Evolutionary conservation across 1,284 basidiomycete species (phyloP).

Genomic region (Ceratobasidium papillatum): DNA sequence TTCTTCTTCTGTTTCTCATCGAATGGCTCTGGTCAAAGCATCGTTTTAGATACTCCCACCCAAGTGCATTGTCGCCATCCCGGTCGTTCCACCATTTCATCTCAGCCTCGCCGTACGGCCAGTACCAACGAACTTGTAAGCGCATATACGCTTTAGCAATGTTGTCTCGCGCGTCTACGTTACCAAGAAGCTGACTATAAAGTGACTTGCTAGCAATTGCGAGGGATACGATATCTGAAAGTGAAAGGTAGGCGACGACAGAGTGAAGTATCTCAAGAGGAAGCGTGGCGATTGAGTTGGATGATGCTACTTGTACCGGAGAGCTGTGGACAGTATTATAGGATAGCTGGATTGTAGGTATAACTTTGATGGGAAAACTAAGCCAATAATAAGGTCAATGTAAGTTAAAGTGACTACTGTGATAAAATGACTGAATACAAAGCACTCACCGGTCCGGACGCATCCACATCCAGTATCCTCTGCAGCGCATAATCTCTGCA

Average conservation of each 20-base stretch:
- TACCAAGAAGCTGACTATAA: not conserved
- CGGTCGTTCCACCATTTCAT: constrained; percentile 16
- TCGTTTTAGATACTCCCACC: constrained; percentile 28
- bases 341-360: not conserved
- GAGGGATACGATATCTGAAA: constrained; percentile 4
- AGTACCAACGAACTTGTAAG: constrained; percentile 10
- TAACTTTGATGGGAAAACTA: not conserved
- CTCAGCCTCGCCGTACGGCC: constrained; percentile 23
- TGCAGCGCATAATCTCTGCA: constrained; percentile 4
- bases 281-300: not conserved
- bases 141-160: constrained; percentile 31
- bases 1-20: constrained; percentile 31
- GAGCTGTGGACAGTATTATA: too few relatives aligned
- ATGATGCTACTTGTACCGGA: not conserved
- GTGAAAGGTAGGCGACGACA: not conserved
- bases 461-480: constrained; percentile 38
- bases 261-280: constrained; percentile 12
- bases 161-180: not conserved
- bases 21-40: constrained; percentile 21
- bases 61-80: constrained; percentile 18
- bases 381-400: not conserved
- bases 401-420: not conserved
- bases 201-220: not conserved
- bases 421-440: not conserved
- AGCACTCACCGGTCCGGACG: constrained; percentile 24